Evolutionary conservation across 164 flowering plant species (phyloP).

Genomic region (Vitis rotundifolia): DNA sequence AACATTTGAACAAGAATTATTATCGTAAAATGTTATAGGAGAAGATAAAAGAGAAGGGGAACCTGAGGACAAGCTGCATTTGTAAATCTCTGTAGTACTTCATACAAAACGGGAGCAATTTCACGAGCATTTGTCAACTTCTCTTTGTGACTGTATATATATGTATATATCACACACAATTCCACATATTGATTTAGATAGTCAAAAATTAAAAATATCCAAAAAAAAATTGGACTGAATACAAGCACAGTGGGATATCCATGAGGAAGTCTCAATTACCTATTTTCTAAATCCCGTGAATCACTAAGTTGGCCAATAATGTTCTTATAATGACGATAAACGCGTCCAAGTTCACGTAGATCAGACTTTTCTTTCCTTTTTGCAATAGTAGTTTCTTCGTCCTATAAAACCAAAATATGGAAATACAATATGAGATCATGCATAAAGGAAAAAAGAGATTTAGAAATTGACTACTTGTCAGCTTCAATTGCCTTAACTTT

Average conservation of each 20-base stretch:
- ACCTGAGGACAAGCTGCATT: slow-evolving; percentile 66
- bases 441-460: background rate
- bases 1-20: slow-evolving; percentile 2
- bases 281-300: slow-evolving; percentile 39
- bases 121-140: slow-evolving; percentile 52
- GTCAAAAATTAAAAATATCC: background rate
- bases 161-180: background rate
- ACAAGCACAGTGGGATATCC: background rate
- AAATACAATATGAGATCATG: background rate
- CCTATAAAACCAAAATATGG: slow-evolving; percentile 39
- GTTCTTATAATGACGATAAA: slow-evolving; percentile 56
- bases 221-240: background rate
- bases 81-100: slow-evolving; percentile 60
- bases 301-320: slow-evolving; percentile 49
- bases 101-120: slow-evolving; percentile 74
- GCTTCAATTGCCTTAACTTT: too few relatives aligned
- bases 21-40: background rate
- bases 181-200: background rate
- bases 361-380: slow-evolving; percentile 71
- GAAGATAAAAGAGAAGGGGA: slow-evolving; percentile 1
- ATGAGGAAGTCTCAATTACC: slow-evolving; percentile 36
- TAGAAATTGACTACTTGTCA: too few relatives aligned
- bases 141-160: slow-evolving; percentile 41
- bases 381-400: slow-evolving; percentile 50
- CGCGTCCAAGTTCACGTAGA: slow-evolving; percentile 66